Evolutionary conservation across 1,284 basidiomycete genomes (phyloP).

Genomic region (Rhodotorula sp.): DNA sequence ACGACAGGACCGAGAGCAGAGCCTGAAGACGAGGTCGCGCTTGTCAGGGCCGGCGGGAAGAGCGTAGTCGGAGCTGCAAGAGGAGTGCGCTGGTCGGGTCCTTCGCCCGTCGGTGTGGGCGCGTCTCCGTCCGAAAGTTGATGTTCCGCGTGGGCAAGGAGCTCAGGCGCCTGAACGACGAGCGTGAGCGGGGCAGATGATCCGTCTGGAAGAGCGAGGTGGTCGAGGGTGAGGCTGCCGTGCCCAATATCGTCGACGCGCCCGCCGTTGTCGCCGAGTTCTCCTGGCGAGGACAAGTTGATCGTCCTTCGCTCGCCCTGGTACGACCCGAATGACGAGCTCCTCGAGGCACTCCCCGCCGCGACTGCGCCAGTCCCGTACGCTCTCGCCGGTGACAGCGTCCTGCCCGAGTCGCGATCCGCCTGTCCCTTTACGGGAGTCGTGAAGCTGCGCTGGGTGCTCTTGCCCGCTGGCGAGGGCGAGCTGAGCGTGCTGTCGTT

Average conservation of each 20-base stretch:
- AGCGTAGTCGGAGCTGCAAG: constrained; percentile 2
- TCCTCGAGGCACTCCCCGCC: constrained; percentile 1
- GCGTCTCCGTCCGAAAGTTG: not conserved
- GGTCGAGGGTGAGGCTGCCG: constrained; percentile 36
- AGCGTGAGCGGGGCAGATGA: constrained; percentile 7
- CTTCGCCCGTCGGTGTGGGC: not conserved
- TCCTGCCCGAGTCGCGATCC: constrained; percentile 1
- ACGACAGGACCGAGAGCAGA: not conserved
- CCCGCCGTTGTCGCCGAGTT: not conserved
- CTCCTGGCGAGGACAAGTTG: not conserved
- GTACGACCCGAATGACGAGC: constrained; percentile 19
- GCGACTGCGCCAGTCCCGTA: not conserved
- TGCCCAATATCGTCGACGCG: constrained; percentile 15
- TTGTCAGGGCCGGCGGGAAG: not conserved
- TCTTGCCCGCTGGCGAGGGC: constrained; percentile 4
- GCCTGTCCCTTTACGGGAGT: constrained; percentile 9
- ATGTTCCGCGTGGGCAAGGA: constrained; percentile 5
- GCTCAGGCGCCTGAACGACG: constrained; percentile 38
- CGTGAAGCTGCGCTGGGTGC: not conserved
- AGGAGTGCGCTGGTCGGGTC: constrained; percentile 10
- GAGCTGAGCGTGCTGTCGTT: not conserved
- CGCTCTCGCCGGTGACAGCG: constrained; percentile 19
- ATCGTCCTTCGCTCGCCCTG: not conserved
- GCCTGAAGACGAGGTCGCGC: not conserved
- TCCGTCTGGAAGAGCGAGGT: constrained; percentile 16